Evolutionary conservation across 2,329 filamentous ascomycete genomes (phyloP).

Genomic region (Arthrobotrys iridis): DNA sequence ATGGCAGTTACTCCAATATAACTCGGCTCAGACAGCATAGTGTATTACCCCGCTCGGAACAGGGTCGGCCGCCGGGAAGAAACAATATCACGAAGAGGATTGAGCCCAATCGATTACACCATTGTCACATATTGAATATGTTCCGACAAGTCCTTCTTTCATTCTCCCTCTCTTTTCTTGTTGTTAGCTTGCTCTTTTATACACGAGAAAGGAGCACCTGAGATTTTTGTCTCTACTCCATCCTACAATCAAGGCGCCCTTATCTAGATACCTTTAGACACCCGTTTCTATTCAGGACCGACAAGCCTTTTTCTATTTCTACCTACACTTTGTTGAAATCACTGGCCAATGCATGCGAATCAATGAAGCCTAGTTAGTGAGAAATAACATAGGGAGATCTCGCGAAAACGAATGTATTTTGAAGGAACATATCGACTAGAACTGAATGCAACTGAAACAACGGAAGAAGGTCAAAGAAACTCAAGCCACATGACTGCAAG

Average conservation of each 20-base stretch:
- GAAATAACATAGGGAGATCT: no score
- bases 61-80: no score
- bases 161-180: neutral
- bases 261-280: neutral
- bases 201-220: no score
- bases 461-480: neutral
- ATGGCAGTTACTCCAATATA: constrained; percentile 35
- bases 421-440: neutral
- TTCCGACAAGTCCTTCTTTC: neutral
- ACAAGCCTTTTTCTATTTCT: neutral
- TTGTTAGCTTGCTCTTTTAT: no score
- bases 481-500: neutral
- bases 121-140: neutral
- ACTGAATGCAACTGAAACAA: neutral
- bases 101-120: neutral
- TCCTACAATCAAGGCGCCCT: neutral
- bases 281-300: constrained; percentile 1
- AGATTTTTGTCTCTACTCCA: neutral
- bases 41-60: neutral
- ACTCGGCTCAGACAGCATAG: neutral
- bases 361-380: no score
- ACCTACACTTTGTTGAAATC: no score
- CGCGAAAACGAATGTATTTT: neutral
- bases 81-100: no score
- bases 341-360: no score